These are phyloP conservation scores for Boletus semigastroideus DNA, from an alignment of 1,284 basidiomycete genomes.

Conservation along the genomic window DNA sequence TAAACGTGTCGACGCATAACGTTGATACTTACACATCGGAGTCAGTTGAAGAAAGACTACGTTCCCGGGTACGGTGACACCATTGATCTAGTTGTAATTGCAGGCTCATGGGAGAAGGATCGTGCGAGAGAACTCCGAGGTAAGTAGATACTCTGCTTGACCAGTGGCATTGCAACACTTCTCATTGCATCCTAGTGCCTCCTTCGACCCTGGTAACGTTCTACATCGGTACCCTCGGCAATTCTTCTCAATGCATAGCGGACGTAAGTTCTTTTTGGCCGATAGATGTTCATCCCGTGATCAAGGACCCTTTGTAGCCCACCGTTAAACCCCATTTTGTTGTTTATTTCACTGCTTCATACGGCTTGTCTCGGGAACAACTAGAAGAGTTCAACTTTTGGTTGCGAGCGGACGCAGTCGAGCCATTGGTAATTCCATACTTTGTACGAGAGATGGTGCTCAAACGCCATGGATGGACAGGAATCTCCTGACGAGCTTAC, in stretches of 20 bases:
- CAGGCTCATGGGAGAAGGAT: slow-evolving; percentile 75
- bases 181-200: slow-evolving; percentile 49
- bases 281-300: background rate
- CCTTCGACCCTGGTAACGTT: slow-evolving; percentile 75
- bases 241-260: slow-evolving; percentile 36
- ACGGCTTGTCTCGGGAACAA: slow-evolving; percentile 63
- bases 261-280: slow-evolving; percentile 36
- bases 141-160: slow-evolving; percentile 34
- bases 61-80: slow-evolving; percentile 80
- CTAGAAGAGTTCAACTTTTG: slow-evolving; percentile 72
- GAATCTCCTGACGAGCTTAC: slow-evolving; percentile 35
- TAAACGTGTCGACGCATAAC: background rate
- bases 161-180: background rate
- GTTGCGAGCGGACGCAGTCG: slow-evolving; percentile 49
- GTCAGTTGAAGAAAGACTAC: slow-evolving; percentile 70
- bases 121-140: slow-evolving; percentile 75
- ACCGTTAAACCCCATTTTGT: slow-evolving; percentile 57
- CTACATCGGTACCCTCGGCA: slow-evolving; percentile 64
- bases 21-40: background rate
- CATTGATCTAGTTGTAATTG: slow-evolving; percentile 75
- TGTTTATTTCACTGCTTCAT: slow-evolving; percentile 72
- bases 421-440: slow-evolving; percentile 14
- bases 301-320: slow-evolving; percentile 33
- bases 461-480: slow-evolving; percentile 16
- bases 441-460: slow-evolving; percentile 1